phyloP scores from a whole-genome alignment of 805 yeast genomes.

The Sungouiozyma ichnusensis region DNA sequence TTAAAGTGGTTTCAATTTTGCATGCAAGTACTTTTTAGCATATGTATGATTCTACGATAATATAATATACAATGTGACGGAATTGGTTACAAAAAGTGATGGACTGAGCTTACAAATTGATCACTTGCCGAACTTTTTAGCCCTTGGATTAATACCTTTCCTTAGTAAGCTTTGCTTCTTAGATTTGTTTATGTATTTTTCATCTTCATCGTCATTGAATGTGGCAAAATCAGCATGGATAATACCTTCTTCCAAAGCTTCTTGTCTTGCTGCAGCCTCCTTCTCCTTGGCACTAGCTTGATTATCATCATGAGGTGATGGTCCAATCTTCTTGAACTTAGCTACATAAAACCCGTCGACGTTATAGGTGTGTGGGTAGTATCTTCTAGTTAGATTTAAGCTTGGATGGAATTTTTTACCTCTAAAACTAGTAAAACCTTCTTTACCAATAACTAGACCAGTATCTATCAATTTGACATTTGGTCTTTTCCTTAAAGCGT shows the following conservation, averaged over 20 bases:
- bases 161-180: constrained; percentile 54
- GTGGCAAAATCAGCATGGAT: constrained; percentile 79
- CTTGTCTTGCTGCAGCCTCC: constrained; percentile 71
- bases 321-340: constrained; percentile 81
- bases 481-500: constrained; percentile 91
- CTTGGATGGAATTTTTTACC: constrained; percentile 83
- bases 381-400: constrained; percentile 77
- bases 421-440: constrained; percentile 86
- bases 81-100: background rate
- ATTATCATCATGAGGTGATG: constrained; percentile 75
- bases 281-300: constrained; percentile 85
- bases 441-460: constrained; percentile 87
- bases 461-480: constrained; percentile 91
- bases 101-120: background rate
- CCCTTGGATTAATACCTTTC: constrained; percentile 63
- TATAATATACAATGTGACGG: background rate
- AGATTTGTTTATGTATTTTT: constrained; percentile 56
- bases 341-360: constrained; percentile 99
- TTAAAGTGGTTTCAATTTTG: too few species aligned
- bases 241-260: constrained; percentile 70
- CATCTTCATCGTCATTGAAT: constrained; percentile 70
- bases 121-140: constrained; percentile 10
- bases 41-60: background rate
- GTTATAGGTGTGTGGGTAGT: constrained; percentile 96
- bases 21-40: background rate